Conservation (phyloP, 1,139 yeast genomes). For the Blastobotrys capitulatus region DNA sequence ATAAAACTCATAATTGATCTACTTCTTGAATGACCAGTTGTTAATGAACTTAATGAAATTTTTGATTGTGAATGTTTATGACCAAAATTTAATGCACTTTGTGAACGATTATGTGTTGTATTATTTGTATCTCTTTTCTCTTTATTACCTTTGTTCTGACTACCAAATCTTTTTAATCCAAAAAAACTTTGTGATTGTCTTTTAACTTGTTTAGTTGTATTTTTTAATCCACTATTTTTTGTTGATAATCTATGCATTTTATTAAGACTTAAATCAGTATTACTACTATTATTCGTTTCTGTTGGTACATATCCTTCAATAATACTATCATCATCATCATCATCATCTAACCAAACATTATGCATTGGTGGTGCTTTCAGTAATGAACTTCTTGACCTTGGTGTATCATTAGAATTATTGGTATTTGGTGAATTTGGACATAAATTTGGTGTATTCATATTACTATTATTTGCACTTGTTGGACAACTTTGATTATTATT, state of each 20-base stretch:
- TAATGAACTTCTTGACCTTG: conserved; percentile 6
- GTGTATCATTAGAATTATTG: background rate
- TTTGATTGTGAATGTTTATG: background rate
- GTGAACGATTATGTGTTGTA: background rate
- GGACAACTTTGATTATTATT: background rate
- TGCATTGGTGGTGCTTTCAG: conserved; percentile 23
- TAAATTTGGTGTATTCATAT: background rate
- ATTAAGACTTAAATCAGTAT: background rate
- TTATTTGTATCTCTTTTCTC: background rate
- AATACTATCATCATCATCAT: conserved; percentile 15
- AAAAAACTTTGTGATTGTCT: background rate
- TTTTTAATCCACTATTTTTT: background rate
- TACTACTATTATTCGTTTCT: background rate
- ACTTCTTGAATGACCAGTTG: background rate
- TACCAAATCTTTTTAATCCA: conserved; percentile 11
- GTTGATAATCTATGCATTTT: background rate
- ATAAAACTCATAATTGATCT: conserved; percentile 9
- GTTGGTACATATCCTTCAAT: background rate
- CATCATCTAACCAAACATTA: conserved; percentile 27
- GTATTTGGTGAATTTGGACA: background rate
- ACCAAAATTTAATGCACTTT: background rate
- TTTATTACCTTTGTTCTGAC: conserved; percentile 1
- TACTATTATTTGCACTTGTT: background rate
- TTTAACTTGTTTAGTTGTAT: background rate
- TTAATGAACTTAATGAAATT: conserved; percentile 6